Base-by-base conservation (phyloP, 352 stramenopile genomes). In the Phytophthora cryptogea region DNA sequence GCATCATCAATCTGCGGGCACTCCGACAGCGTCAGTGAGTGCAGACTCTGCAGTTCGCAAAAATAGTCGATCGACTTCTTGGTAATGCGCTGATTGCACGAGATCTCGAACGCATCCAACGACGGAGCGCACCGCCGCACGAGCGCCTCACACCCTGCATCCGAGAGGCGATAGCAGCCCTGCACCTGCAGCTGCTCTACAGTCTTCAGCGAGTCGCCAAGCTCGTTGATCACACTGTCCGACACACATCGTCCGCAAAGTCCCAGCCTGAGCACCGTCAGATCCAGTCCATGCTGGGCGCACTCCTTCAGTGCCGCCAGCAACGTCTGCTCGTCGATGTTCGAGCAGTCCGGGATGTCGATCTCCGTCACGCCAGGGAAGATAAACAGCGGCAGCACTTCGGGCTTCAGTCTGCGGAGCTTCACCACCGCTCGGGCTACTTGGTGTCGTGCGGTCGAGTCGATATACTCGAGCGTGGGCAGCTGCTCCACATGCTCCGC, bases 11-110 rank as follows among this genome's bases (percentile, higher is more conserved):
- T 70, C 53, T 94, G 83, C 6, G 83, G 85, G 44, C 85, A 94
- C 62, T 94, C 83, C 8, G 85, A 89, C 10, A 94, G 53, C 7
- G 74, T 86, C 14, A 94, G 59, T 13, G 83, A 77, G 37, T 86
- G 68, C 26, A 94, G 45, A 20, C 89, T 72, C 43, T 86, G 50
- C 8, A 92, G 71, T 40, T 90, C 81, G 27, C 78, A 70, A 48
- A 92, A 86, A 39, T 85, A 88, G 49, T 89, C 72, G 36, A 94
- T 89, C 11, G 83, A 87, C 33, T 74, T 63, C 17, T 86, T 79
- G 5, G 78, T 90, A 63, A 94, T 90, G 0, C 85, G 83, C 50
- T 94, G 85, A 61, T 94, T 92, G 54, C 85, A 92, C 30, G 79
- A 90, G 6, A 94, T 68, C 60, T 91, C 81, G 42, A 94, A 88